Conservation (phyloP, 192 early-diverging fungal species). For the Coemansia sp. region DNA sequence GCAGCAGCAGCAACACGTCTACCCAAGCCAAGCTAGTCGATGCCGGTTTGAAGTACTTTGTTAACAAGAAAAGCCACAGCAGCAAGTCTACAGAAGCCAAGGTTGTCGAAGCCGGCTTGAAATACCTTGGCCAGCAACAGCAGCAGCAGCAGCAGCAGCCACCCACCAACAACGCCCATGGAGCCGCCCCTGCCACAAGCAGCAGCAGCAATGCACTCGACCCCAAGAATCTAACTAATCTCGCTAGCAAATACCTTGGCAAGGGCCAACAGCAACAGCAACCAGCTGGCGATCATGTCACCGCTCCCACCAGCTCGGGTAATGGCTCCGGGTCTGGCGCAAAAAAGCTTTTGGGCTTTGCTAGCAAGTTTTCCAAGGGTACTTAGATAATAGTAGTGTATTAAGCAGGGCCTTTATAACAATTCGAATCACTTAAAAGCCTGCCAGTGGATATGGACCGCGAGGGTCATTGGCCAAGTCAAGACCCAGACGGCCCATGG, state of each 20-base stretch:
- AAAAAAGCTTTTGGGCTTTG: too few species aligned
- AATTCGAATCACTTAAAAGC: conserved; percentile 13
- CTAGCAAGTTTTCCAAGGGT: too few species aligned
- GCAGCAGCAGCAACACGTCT: neutral
- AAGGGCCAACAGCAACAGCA: neutral
- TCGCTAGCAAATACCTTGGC: too few species aligned
- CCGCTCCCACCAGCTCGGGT: neutral
- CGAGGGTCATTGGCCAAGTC: conserved; percentile 59
- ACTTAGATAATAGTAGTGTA: neutral
- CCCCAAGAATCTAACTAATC: too few species aligned
- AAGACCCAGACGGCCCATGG: conserved; percentile 66
- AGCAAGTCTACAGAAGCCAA: neutral
- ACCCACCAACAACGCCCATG: too few species aligned
- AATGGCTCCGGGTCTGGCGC: neutral
- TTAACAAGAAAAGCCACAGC: conserved; percentile 4
- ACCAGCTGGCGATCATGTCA: neutral
- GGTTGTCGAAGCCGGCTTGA: neutral
- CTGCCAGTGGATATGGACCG: conserved; percentile 50
- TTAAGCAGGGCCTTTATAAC: neutral
- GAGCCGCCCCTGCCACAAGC: too few species aligned
- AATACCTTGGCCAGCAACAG: neutral
- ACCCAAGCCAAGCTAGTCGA: neutral
- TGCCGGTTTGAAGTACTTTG: conserved; percentile 29
- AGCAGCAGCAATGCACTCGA: too few species aligned
- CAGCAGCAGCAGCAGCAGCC: neutral